Percentiles rank a stretch among this genome's conserved stretches.
Conservation (phyloP, 2,329 filamentous ascomycete genomes). For the Thielaviopsis musarum region DNA sequence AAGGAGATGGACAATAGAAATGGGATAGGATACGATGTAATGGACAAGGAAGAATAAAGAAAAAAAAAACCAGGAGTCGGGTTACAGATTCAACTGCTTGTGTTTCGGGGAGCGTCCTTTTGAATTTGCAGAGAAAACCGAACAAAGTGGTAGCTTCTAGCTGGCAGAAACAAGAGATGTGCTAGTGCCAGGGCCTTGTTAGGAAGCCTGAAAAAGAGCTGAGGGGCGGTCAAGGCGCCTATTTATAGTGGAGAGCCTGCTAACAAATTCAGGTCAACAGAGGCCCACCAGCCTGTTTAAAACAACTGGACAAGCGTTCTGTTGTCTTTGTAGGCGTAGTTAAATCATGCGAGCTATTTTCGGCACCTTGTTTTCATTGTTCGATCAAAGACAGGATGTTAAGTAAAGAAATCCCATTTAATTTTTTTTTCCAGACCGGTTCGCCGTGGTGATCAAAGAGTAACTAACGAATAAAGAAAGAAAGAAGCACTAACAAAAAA, state of each 20-base stretch:
- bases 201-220: neutral
- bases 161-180: no score
- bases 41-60: neutral
- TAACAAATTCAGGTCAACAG: neutral
- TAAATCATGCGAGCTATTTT: no score
- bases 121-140: neutral
- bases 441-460: slow-evolving; percentile 10
- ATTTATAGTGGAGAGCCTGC: neutral
- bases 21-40: neutral
- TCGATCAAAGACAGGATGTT: no score
- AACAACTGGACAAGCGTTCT: no score
- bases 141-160: neutral
- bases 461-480: neutral
- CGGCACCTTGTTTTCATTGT: no score
- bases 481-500: neutral
- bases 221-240: neutral
- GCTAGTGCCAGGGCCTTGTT: no score
- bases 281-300: no score
- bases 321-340: no score
- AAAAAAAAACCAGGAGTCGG: slow-evolving; percentile 6
- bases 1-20: neutral
- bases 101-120: slow-evolving; percentile 11
- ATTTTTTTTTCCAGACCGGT: slow-evolving; percentile 8
- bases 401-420: neutral
- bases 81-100: slow-evolving; percentile 10